A percentile compares a stretch with the other conserved stretches of the same genome.
phyloP scores from a whole-genome alignment of 805 yeast species.

The Candida vaughaniae region DNA sequence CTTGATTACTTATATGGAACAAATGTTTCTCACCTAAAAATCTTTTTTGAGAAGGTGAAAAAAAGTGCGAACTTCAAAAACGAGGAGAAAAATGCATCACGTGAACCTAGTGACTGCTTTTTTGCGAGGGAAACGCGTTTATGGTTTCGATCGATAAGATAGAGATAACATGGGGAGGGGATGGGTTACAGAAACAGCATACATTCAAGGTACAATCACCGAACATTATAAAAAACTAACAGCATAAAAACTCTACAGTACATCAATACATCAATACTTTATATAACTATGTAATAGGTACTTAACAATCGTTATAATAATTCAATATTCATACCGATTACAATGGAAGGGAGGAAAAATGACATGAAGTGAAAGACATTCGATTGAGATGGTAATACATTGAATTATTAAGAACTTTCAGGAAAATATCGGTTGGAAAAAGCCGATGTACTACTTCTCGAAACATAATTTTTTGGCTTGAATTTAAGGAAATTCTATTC shows the following conservation, averaged over 20 bases:
- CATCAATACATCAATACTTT: background rate
- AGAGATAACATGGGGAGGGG: background rate
- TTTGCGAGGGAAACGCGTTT: too few relatives aligned
- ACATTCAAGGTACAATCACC: background rate
- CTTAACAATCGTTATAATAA: constrained; percentile 1
- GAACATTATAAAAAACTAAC: too few relatives aligned
- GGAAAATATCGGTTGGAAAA: background rate
- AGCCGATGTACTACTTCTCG: too few relatives aligned
- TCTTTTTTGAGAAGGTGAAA: constrained; percentile 6
- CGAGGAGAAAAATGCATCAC: constrained; percentile 1
- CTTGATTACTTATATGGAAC: constrained; percentile 12
- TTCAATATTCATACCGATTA: background rate
- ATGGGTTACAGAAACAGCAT: background rate
- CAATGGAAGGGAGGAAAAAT: constrained; percentile 1
- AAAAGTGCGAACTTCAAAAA: constrained; percentile 6
- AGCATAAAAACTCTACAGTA: too few relatives aligned
- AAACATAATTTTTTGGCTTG: too few relatives aligned
- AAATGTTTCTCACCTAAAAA: constrained; percentile 3
- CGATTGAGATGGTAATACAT: background rate
- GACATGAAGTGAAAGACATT: background rate
- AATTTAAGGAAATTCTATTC: too few relatives aligned
- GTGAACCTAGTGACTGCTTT: constrained; percentile 13
- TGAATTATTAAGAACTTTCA: too few relatives aligned
- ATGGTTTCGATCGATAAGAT: too few relatives aligned
- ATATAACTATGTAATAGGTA: background rate